These are phyloP conservation scores for Boletus smithii DNA, from an alignment of 1,284 basidiomycete genomes.

Conservation along the genomic window DNA sequence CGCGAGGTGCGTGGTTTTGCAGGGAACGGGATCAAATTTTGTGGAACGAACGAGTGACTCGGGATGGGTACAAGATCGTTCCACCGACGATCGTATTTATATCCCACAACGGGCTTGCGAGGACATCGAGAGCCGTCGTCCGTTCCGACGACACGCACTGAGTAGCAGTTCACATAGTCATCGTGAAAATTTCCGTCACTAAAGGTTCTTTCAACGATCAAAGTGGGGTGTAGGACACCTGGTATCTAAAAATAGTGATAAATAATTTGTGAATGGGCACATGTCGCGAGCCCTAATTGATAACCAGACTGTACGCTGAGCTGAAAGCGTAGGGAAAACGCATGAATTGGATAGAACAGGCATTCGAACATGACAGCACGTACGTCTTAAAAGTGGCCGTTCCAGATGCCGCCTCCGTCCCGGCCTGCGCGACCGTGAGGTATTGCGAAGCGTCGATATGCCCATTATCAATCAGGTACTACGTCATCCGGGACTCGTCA, in stretches of 20 bases:
- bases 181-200: background rate
- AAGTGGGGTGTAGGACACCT: background rate
- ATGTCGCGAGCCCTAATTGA: conserved; percentile 31
- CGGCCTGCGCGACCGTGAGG: conserved; percentile 42
- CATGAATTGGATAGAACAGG: background rate
- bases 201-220: background rate
- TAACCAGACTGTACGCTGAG: conserved; percentile 40
- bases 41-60: too few relatives aligned
- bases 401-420: conserved; percentile 43
- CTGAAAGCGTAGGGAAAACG: conserved; percentile 22
- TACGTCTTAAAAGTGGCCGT: conserved; percentile 41
- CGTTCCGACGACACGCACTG: too few relatives aligned
- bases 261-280: too few relatives aligned
- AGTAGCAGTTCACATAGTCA: too few relatives aligned
- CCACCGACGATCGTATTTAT: background rate
- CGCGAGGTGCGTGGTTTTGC: too few relatives aligned
- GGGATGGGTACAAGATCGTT: background rate
- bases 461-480: conserved; percentile 52
- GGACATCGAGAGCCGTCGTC: too few relatives aligned
- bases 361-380: conserved; percentile 12
- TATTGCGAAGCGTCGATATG: conserved; percentile 44
- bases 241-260: background rate
- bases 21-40: background rate
- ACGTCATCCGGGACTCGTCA: background rate
- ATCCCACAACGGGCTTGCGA: too few relatives aligned